Evolutionary conservation across 2,329 filamentous ascomycete genomes (phyloP), one percentile per base, ranked within the genome.

Genomic region (Pseudofabraea citricarpa): DNA sequence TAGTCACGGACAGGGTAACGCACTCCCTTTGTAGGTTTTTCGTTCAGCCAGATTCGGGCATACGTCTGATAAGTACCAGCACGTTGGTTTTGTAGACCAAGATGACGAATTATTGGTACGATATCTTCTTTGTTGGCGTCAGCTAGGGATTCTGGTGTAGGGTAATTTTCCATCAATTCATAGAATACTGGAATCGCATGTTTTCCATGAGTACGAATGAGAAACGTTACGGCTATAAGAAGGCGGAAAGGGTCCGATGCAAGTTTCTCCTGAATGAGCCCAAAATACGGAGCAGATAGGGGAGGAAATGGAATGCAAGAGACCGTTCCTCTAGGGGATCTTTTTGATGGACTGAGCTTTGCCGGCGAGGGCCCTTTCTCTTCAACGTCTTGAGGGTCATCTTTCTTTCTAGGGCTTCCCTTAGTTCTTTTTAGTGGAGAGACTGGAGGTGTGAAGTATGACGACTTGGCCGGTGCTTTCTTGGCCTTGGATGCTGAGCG

Each of bases 261-360:
- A 13, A 95, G 76, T 50, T 83, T 76, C 60, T 95, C 90, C 61
- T 96, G 90, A 27, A 95, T 80, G 2, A 96, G 74, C 0, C 90
- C 90, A 58, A 95, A 95, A 5, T 58, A 63, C 0, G 71, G 59
- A 0, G 77, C 70, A 6, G 74, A 72, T 24, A 90, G 76, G 0
- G 81, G 75, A 1, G 88, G 86, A 51, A 91, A 87, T 2, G 77
- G 76, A 10, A 83, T 69, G 19, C 69, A 68, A 0, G 79, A 77
- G 7, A 82, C 59, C 2, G 47, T 49, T 7, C 56, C 55, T 18
- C 36, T 44, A 22, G 54, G 48, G 9, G 49, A 43, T 8, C 52
- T 46, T 29, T 54, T 59, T 7, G 45, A 46, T 8, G 42, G 43
- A 16, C 44, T 47, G 22, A 38, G 22, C 43, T 46, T 27, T 6